These are phyloP conservation scores for Caryopteris hybrid DNA, from an alignment of 305 asterid genomes.

Conservation along the genomic window DNA sequence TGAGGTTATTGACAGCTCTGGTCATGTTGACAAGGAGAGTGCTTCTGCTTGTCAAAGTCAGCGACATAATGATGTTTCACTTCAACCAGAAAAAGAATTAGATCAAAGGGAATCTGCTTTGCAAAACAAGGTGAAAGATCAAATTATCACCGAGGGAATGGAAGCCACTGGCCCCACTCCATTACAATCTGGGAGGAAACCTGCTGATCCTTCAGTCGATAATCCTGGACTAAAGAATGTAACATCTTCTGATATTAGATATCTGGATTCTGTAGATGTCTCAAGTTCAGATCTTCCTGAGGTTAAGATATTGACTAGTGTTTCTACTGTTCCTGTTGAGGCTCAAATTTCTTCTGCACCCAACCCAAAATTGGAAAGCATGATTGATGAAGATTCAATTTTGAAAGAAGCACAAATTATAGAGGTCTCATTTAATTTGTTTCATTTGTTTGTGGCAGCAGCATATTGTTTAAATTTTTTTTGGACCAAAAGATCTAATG, in stretches of 20 bases:
- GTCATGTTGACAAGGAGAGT: slow-evolving; percentile 29
- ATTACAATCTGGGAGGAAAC: slow-evolving; percentile 41
- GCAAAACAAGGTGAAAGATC: slow-evolving; percentile 32
- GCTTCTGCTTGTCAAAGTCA: slow-evolving; percentile 34
- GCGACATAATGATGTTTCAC: slow-evolving; percentile 34
- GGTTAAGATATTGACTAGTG: slow-evolving; percentile 7
- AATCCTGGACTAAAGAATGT: slow-evolving; percentile 26
- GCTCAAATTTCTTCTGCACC: slow-evolving; percentile 33
- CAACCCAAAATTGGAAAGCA: slow-evolving; percentile 30
- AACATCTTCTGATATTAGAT: slow-evolving; percentile 19
- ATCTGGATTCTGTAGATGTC: slow-evolving; percentile 32
- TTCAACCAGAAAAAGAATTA: slow-evolving; percentile 31
- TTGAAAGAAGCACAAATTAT: slow-evolving; percentile 85
- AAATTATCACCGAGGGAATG: slow-evolving; percentile 22
- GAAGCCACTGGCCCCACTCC: slow-evolving; percentile 28
- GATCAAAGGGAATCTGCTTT: slow-evolving; percentile 31
- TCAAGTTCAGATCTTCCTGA: slow-evolving; percentile 31
- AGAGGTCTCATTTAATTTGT: slow-evolving; percentile 52
- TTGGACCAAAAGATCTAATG: slow-evolving; percentile 32
- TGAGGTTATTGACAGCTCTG: slow-evolving; percentile 35
- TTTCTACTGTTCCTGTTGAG: slow-evolving; percentile 29
- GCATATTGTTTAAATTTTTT: slow-evolving; percentile 2
- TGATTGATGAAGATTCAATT: slow-evolving; percentile 74
- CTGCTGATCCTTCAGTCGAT: slow-evolving; percentile 22
- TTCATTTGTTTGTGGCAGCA: slow-evolving; percentile 13